phyloP scores from a whole-genome alignment of 2,329 filamentous ascomycete species.

The Chaetomium globosum region DNA sequence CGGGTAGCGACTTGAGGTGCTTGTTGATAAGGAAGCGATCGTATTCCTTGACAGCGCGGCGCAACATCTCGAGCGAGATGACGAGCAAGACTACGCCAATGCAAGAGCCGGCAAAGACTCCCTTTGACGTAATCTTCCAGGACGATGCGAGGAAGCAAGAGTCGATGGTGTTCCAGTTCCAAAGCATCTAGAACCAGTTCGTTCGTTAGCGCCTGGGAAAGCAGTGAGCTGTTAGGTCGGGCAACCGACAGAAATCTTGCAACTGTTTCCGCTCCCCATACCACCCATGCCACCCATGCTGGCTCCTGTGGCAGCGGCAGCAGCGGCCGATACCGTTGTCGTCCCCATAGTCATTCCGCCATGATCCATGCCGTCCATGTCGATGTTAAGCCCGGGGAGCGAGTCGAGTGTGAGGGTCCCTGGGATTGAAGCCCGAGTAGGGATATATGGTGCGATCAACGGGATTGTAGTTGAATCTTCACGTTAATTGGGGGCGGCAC shows the following conservation, averaged over 20 bases:
- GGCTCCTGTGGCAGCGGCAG: conserved; percentile 23
- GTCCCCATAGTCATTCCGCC: conserved; percentile 30
- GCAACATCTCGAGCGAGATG: conserved; percentile 70
- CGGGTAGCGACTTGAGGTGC: conserved; percentile 41
- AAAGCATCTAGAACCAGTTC: conserved; percentile 71
- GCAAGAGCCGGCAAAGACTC: conserved; percentile 78
- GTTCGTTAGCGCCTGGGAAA: not conserved
- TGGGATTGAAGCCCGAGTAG: not conserved
- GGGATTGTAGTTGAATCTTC: not conserved
- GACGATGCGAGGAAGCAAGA: conserved; percentile 69
- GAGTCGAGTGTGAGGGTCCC: too few relatives aligned
- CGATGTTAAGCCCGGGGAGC: not conserved
- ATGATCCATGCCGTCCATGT: conserved; percentile 22
- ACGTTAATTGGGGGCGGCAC: not conserved
- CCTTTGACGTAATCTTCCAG: conserved; percentile 70
- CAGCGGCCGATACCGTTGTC: conserved; percentile 24
- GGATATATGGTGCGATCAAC: not conserved
- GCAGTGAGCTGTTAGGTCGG: not conserved
- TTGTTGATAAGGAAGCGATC: conserved; percentile 66
- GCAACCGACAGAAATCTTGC: conserved; percentile 49
- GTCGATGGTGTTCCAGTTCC: conserved; percentile 76
- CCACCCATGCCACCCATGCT: conserved; percentile 41
- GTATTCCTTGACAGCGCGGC: conserved; percentile 71
- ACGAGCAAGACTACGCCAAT: conserved; percentile 77
- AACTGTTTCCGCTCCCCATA: conserved; percentile 38